These are phyloP conservation scores for Cyclotella kingstonii DNA, from an alignment of 108 stramenopile genomes.

Conservation along the genomic window DNA sequence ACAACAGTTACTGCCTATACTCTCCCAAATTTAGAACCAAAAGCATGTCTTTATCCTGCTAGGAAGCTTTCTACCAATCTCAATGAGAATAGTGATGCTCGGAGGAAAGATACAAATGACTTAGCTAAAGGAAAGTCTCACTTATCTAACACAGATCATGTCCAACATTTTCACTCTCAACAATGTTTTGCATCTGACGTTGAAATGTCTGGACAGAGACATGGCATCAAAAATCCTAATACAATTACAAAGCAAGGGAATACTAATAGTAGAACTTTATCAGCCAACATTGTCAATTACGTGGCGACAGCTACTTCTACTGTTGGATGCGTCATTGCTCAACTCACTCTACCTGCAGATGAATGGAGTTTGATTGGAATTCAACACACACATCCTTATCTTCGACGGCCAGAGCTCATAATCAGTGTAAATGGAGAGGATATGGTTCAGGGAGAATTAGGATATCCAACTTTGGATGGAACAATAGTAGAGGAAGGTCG, in stretches of 20 bases:
- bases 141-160: no score
- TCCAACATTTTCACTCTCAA: no score
- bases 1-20: slow-evolving; percentile 46
- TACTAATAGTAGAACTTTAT: not conserved
- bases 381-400: slow-evolving; percentile 79
- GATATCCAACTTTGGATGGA: slow-evolving; percentile 61
- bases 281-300: not conserved
- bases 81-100: slow-evolving; percentile 1
- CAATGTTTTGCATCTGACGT: no score
- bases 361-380: slow-evolving; percentile 77
- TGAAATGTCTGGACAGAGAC: no score
- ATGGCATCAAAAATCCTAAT: no score
- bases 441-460: slow-evolving; percentile 60
- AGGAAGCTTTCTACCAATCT: not conserved
- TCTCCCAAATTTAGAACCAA: slow-evolving; percentile 38
- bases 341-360: slow-evolving; percentile 56
- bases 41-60: slow-evolving; percentile 19
- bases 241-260: not conserved
- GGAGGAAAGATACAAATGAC: slow-evolving; percentile 2
- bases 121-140: slow-evolving; percentile 1
- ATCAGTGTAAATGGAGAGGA: slow-evolving; percentile 74
- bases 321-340: slow-evolving; percentile 46
- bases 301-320: not conserved
- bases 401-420: slow-evolving; percentile 76
- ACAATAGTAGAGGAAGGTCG: slow-evolving; percentile 5